Evolutionary conservation across 2,329 filamentous ascomycete genomes (phyloP).

Genomic region (Sclerotinia sclerotiorum): DNA sequence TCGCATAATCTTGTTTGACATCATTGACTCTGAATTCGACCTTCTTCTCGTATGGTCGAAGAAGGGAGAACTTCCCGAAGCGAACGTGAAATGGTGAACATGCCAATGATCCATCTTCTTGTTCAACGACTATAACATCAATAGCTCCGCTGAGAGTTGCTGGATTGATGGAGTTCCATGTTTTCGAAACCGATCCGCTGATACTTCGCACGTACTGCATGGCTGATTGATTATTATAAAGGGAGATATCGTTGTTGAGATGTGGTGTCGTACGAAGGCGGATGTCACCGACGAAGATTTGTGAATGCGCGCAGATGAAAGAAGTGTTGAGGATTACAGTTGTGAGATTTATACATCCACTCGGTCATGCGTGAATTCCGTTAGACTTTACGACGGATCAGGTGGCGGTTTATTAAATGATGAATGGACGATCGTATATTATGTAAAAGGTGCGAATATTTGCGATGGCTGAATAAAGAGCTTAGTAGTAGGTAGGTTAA

Average conservation of each 20-base stretch:
- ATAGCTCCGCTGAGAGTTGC: conserved; percentile 96
- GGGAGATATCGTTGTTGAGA: not conserved
- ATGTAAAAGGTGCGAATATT: conserved; percentile 15
- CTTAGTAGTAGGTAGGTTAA: not conserved
- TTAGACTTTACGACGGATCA: conserved; percentile 10
- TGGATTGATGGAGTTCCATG: conserved; percentile 99
- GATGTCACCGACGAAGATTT: conserved; percentile 11
- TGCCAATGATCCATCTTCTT: conserved; percentile 82
- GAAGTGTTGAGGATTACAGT: conserved; percentile 11
- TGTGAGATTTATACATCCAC: conserved; percentile 6
- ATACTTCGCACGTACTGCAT: conserved; percentile 99
- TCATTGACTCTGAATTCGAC: conserved; percentile 97
- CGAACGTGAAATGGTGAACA: conserved; percentile 98
- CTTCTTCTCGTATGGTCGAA: conserved; percentile 97
- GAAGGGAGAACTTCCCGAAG: conserved; percentile 95
- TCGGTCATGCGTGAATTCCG: conserved; percentile 11
- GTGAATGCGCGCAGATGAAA: conserved; percentile 2
- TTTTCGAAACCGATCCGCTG: conserved; percentile 93
- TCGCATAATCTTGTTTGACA: conserved; percentile 85
- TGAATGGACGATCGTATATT: conserved; percentile 13
- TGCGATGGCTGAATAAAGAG: not conserved
- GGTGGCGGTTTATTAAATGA: conserved; percentile 10
- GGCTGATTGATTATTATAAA: conserved; percentile 27
- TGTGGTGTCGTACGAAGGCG: conserved; percentile 14
- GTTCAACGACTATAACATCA: conserved; percentile 97